Evolutionary conservation across 2,329 filamentous ascomycete genomes (phyloP).

Genomic region (Trichoderma sp.): DNA sequence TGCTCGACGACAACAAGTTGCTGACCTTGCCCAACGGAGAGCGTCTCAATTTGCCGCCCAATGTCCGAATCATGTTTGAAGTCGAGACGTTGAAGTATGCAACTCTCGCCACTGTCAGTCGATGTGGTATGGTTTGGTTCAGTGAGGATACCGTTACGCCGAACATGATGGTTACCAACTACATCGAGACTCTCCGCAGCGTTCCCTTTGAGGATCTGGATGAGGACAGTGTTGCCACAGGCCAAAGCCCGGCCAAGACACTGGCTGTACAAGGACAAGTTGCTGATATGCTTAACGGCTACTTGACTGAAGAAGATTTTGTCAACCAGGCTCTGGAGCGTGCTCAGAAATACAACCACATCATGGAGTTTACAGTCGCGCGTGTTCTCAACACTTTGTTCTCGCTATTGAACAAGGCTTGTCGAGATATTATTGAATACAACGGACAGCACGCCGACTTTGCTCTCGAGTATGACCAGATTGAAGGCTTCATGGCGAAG

Average conservation of each 20-base stretch:
- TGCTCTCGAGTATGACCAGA: constrained; percentile 84
- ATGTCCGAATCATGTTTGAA: constrained; percentile 99
- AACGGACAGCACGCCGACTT: constrained; percentile 95
- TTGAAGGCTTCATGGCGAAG: constrained; percentile 88
- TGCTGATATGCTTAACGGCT: constrained; percentile 75
- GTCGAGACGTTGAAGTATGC: constrained; percentile 98
- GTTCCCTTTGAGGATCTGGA: constrained; percentile 93
- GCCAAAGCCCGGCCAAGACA: constrained; percentile 76
- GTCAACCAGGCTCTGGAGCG: constrained; percentile 76
- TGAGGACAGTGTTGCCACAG: constrained; percentile 80
- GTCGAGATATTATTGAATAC: constrained; percentile 91
- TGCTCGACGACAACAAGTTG: constrained; percentile 98
- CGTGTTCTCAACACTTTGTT: constrained; percentile 92
- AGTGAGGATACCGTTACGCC: constrained; percentile 96
- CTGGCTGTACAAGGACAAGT: constrained; percentile 78
- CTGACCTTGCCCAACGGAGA: constrained; percentile 97
- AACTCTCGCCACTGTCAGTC: constrained; percentile 96
- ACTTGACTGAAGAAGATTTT: constrained; percentile 79
- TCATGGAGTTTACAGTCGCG: constrained; percentile 96
- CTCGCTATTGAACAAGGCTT: constrained; percentile 92
- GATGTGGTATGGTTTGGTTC: constrained; percentile 99
- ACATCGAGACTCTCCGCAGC: constrained; percentile 79
- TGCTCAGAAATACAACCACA: constrained; percentile 83
- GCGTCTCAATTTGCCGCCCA: constrained; percentile 88
- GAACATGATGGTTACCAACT: constrained; percentile 89